Evolutionary conservation across 2,329 filamentous ascomycete genomes (phyloP).

Genomic region (Venturia aucupariae): DNA sequence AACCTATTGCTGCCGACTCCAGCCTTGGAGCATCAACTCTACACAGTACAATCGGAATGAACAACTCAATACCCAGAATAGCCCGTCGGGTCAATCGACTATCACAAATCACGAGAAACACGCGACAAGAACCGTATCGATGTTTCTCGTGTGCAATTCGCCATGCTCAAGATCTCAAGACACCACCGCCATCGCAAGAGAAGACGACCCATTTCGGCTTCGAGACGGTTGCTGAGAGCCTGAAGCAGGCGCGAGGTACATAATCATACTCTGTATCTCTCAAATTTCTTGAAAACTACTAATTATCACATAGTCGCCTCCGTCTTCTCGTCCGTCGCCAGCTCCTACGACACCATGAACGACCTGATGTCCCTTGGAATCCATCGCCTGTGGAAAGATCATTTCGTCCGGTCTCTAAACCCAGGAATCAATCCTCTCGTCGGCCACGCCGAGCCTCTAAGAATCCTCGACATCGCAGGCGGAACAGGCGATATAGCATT

Average conservation of each 20-base stretch:
- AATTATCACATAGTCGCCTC: conserved; percentile 52
- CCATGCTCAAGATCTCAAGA: conserved; percentile 29
- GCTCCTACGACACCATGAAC: conserved; percentile 96
- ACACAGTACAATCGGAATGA: not conserved
- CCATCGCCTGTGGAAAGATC: conserved; percentile 94
- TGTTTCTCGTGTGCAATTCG: conserved; percentile 43
- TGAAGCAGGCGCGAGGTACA: conserved; percentile 62
- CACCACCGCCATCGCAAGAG: conserved; percentile 32
- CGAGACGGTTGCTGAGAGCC: conserved; percentile 68
- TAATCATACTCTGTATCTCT: not conserved
- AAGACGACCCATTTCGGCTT: conserved; percentile 85
- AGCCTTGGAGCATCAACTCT: not conserved
- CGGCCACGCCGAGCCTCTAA: conserved; percentile 50
- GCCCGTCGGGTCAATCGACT: not conserved
- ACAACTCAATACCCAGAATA: conserved; percentile 11
- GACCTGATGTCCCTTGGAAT: conserved; percentile 97
- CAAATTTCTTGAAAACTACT: not conserved
- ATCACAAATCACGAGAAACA: not conserved
- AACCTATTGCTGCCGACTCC: not conserved
- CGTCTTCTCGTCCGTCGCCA: conserved; percentile 91
- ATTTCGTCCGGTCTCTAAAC: conserved; percentile 87
- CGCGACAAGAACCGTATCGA: conserved; percentile 18
- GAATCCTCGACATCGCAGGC: conserved; percentile 90
- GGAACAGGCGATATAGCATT: conserved; percentile 98
- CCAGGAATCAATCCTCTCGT: conserved; percentile 55